Evolutionary conservation across 1,139 yeast genomes (phyloP).

Genomic region (Arxiozyma slooffiae): DNA sequence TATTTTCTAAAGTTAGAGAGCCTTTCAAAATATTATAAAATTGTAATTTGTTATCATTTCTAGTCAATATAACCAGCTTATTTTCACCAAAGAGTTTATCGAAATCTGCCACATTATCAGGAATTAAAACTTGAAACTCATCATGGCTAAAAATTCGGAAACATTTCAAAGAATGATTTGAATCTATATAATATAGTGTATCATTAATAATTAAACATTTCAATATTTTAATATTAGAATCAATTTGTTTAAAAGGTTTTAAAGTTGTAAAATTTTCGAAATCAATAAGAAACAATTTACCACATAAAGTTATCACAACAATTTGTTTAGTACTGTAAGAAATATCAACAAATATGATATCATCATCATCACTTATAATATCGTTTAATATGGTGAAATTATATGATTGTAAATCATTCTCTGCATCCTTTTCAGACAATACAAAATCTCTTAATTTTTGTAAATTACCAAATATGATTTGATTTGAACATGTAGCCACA

Average conservation of each 20-base stretch:
- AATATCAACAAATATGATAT: background rate
- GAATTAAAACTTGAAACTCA: background rate
- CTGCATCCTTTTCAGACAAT: conserved; percentile 6
- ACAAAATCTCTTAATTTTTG: conserved; percentile 22
- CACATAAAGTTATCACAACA: conserved; percentile 10
- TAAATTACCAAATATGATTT: conserved; percentile 26
- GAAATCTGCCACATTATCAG: conserved; percentile 11
- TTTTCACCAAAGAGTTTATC: conserved; percentile 8
- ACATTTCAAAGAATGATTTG: background rate
- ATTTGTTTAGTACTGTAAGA: background rate
- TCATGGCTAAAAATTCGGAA: background rate
- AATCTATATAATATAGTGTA: background rate
- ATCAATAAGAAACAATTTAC: conserved; percentile 4
- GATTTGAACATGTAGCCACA: conserved; percentile 26
- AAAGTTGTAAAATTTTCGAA: background rate
- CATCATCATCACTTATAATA: background rate
- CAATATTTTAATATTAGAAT: background rate
- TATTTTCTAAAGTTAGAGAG: background rate
- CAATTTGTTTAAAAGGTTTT: background rate
- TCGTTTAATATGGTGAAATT: background rate
- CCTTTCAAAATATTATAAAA: background rate
- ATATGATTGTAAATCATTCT: conserved; percentile 1
- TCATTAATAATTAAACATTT: background rate
- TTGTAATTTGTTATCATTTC: conserved; percentile 6
- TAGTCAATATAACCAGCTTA: conserved; percentile 7